Conservation (phyloP, 768 basidiomycete genomes). For the Ephemerocybe angulata region DNA sequence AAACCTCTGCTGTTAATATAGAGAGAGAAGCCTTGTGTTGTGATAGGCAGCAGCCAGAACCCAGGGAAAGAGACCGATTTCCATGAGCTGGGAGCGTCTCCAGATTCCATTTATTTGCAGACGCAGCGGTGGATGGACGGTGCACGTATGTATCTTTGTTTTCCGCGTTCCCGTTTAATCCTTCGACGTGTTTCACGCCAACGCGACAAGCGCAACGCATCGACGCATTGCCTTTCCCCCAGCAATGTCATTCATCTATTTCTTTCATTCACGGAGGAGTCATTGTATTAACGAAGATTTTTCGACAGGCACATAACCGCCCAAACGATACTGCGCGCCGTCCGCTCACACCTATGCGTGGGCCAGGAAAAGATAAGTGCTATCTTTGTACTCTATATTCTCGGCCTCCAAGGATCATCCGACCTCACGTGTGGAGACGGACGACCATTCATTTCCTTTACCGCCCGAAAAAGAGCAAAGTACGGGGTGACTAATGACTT, state of each 20-base stretch:
- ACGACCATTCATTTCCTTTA: too few species aligned
- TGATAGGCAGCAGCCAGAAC: constrained; percentile 95
- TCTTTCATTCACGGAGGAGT: background rate
- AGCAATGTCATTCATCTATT: background rate
- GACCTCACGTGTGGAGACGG: too few species aligned
- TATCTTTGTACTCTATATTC: constrained; percentile 2
- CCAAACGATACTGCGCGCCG: constrained; percentile 70
- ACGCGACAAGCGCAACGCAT: background rate
- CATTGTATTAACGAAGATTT: constrained; percentile 38
- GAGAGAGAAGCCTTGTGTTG: constrained; percentile 84
- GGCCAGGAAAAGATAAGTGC: constrained; percentile 87
- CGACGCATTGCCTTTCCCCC: background rate
- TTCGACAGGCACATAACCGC: constrained; percentile 85
- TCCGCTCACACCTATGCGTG: constrained; percentile 77
- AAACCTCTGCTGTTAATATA: constrained; percentile 82
- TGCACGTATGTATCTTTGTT: constrained; percentile 69
- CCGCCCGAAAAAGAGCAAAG: too few species aligned
- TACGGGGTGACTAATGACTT: constrained; percentile 10
- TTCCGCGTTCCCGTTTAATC: background rate
- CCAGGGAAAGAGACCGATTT: constrained; percentile 98
- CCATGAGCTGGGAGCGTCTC: constrained; percentile 41
- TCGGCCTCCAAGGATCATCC: too few species aligned
- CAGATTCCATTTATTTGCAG: constrained; percentile 77
- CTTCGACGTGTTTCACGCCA: background rate
- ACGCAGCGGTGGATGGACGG: constrained; percentile 91